Conservation (phyloP, 305 asterid species). For the Plantago rigida region DNA sequence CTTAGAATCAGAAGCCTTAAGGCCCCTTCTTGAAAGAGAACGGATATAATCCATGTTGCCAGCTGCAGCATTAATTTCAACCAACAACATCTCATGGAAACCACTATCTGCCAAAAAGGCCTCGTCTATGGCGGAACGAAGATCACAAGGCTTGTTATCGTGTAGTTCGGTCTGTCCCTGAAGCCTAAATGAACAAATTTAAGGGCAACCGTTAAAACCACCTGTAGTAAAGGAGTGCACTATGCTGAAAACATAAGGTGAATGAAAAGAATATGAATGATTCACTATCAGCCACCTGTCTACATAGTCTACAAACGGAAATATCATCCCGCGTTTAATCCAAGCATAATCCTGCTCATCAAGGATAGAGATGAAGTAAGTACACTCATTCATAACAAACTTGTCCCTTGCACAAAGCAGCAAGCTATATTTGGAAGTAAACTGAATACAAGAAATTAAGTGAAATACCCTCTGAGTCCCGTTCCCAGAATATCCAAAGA, state of each 20-base stretch:
- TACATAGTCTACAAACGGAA: slow-evolving; percentile 77
- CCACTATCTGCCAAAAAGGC: slow-evolving; percentile 84
- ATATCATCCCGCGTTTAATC: slow-evolving; percentile 77
- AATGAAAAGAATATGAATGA: not conserved
- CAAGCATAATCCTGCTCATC: slow-evolving; percentile 88
- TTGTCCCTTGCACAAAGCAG: not conserved
- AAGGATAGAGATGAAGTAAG: slow-evolving; percentile 22
- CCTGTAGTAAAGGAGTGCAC: slow-evolving; percentile 13
- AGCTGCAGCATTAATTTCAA: slow-evolving; percentile 81
- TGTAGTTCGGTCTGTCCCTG: slow-evolving; percentile 88
- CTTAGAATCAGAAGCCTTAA: slow-evolving; percentile 54
- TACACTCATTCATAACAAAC: slow-evolving; percentile 16
- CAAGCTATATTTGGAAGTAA: too few relatives aligned
- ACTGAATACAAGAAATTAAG: not conserved
- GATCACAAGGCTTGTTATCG: slow-evolving; percentile 67
- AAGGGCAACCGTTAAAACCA: slow-evolving; percentile 15
- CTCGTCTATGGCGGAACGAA: slow-evolving; percentile 89
- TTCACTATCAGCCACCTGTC: slow-evolving; percentile 54
- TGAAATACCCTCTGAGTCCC: slow-evolving; percentile 84
- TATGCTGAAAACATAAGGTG: not conserved
- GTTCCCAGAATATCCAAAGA: slow-evolving; percentile 92
- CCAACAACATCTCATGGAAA: slow-evolving; percentile 77
- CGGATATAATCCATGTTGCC: slow-evolving; percentile 65
- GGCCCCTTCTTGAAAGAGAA: slow-evolving; percentile 60
- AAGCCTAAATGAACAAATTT: slow-evolving; percentile 48